These are phyloP conservation scores for Tulasnella sp. DNA, from an alignment of 768 basidiomycete genomes.

Conservation along the genomic window DNA sequence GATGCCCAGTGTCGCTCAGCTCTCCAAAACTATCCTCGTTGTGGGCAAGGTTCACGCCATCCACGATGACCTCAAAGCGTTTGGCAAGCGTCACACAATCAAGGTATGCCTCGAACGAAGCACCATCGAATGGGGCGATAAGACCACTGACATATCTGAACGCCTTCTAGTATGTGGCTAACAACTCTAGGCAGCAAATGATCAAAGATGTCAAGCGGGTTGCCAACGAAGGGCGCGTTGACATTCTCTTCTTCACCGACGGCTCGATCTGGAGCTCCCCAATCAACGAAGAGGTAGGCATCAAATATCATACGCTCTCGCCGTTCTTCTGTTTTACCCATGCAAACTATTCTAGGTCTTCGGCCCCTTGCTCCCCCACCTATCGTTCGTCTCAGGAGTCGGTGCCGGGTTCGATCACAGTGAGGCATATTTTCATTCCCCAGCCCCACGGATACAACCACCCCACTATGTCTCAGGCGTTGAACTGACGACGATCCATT, in stretches of 20 bases:
- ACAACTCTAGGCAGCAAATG: slow-evolving; percentile 10
- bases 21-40: slow-evolving; percentile 15
- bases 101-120: background rate
- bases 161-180: slow-evolving; percentile 7
- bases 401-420: slow-evolving; percentile 27
- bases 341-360: too few relatives aligned
- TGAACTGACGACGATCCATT: background rate
- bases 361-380: slow-evolving; percentile 12
- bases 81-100: slow-evolving; percentile 8
- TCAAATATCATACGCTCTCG: background rate
- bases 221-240: slow-evolving; percentile 5
- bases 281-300: slow-evolving; percentile 18
- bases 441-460: background rate
- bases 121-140: background rate
- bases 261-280: slow-evolving; percentile 11
- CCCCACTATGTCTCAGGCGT: background rate
- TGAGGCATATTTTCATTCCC: slow-evolving; percentile 1
- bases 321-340: background rate
- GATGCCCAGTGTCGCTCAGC: slow-evolving; percentile 13
- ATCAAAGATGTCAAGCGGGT: slow-evolving; percentile 12
- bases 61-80: slow-evolving; percentile 8
- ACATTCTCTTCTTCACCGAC: slow-evolving; percentile 15
- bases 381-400: slow-evolving; percentile 20
- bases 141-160: background rate
- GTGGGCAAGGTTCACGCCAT: slow-evolving; percentile 11